These are phyloP conservation scores for Pezicula radicicola DNA, from an alignment of 2,329 filamentous ascomycete species.

Conservation along the genomic window DNA sequence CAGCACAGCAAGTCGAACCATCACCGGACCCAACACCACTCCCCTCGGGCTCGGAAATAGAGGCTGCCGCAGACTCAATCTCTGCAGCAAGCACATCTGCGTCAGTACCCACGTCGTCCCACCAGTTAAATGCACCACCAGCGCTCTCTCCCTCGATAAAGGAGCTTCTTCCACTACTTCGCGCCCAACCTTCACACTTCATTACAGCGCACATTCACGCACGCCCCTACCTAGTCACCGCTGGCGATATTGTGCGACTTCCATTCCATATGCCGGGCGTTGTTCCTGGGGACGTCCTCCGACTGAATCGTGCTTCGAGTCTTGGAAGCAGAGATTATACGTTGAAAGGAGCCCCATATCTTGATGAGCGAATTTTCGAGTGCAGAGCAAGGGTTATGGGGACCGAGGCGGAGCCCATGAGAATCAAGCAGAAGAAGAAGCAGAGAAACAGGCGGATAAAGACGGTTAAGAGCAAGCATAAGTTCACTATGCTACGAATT, in stretches of 20 bases:
- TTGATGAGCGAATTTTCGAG: conserved; percentile 81
- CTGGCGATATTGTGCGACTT: conserved; percentile 71
- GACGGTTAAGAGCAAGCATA: conserved; percentile 84
- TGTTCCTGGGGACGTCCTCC: conserved; percentile 77
- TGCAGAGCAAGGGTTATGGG: conserved; percentile 84
- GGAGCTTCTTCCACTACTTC: conserved; percentile 66
- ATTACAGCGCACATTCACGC: conserved; percentile 78
- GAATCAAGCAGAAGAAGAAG: conserved; percentile 79
- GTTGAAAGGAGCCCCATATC: conserved; percentile 74
- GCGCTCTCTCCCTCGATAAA: conserved; percentile 52
- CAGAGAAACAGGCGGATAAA: conserved; percentile 70
- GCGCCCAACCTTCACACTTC: conserved; percentile 73
- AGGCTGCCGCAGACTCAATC: conserved; percentile 1
- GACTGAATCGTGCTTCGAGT: conserved; percentile 79
- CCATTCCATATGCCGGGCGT: conserved; percentile 78
- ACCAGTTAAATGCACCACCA: conserved; percentile 21
- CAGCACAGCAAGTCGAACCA: conserved; percentile 45
- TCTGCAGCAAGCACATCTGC: neutral
- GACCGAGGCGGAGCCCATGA: conserved; percentile 75
- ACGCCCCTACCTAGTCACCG: conserved; percentile 74
- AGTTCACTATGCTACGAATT: conserved; percentile 81
- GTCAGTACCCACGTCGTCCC: conserved; percentile 11
- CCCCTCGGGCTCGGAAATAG: neutral
- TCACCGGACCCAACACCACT: conserved; percentile 9
- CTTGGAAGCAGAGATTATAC: conserved; percentile 90